These are phyloP conservation scores for Fusarium sp. DNA, from an alignment of 2,329 filamentous ascomycete species.

Conservation along the genomic window DNA sequence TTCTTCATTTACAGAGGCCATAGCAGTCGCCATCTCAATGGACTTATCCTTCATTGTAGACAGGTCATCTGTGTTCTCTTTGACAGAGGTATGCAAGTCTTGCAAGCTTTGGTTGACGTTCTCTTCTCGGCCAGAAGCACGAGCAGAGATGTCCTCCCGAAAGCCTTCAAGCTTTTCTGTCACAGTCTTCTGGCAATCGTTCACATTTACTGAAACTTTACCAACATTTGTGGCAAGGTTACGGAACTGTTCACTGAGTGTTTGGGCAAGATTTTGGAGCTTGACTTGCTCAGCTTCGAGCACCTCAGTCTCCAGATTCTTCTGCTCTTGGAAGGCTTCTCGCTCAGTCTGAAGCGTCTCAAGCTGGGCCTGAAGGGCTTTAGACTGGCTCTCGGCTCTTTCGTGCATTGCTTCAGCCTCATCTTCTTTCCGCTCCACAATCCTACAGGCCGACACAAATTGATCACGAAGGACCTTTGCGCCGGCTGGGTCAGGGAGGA, in stretches of 20 bases:
- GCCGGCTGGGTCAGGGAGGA: neutral
- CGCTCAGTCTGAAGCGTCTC: neutral
- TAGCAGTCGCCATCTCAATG: neutral
- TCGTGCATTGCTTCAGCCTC: neutral
- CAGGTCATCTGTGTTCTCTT: neutral
- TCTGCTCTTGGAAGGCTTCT: neutral
- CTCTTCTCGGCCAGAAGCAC: neutral
- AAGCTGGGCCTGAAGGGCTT: neutral
- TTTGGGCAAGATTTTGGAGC: neutral
- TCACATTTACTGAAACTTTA: neutral
- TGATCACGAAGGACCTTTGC: neutral
- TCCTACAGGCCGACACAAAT: neutral
- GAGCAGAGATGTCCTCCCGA: neutral
- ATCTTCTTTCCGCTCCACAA: neutral
- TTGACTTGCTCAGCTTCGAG: neutral
- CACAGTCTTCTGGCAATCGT: neutral
- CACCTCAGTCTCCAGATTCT: neutral
- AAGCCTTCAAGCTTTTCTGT: neutral
- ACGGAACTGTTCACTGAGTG: neutral
- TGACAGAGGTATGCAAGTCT: neutral
- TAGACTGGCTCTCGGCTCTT: neutral
- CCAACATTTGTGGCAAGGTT: neutral
- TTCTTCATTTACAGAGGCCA: neutral
- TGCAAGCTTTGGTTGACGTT: neutral
- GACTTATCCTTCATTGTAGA: neutral